phyloP scores from a whole-genome alignment of 2,329 filamentous ascomycete genomes.

The Keithomyces neogunnii region DNA sequence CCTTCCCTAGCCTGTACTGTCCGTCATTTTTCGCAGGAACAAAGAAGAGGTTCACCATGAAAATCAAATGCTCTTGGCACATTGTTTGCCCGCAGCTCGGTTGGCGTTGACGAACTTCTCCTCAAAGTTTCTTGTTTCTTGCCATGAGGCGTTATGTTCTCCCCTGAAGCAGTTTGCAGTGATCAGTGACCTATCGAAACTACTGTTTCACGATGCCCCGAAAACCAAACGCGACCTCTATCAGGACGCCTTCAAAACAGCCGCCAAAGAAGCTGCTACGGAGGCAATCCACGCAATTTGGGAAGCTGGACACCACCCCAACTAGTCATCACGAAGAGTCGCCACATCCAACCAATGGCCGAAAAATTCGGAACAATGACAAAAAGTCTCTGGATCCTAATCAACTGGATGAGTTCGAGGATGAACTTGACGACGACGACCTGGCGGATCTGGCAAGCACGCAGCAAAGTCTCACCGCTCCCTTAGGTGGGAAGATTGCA shows the following conservation, averaged over 20 bases:
- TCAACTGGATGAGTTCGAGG: conserved; percentile 12
- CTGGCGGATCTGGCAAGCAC: conserved; percentile 11
- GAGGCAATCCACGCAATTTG: conserved; percentile 14
- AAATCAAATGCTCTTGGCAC: too few relatives aligned
- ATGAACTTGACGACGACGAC: conserved; percentile 17
- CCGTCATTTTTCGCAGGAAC: too few relatives aligned
- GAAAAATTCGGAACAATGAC: neutral
- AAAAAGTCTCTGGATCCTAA: neutral
- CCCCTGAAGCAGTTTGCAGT: neutral
- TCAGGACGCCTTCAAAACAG: neutral
- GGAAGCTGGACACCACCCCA: conserved; percentile 25
- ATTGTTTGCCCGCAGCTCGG: too few relatives aligned
- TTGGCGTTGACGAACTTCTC: neutral
- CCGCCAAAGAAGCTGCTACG: conserved; percentile 7
- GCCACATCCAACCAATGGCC: neutral
- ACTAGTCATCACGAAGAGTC: conserved; percentile 17
- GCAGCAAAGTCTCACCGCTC: neutral
- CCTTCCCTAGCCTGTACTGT: too few relatives aligned
- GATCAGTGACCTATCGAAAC: neutral
- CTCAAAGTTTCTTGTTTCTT: neutral
- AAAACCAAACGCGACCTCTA: neutral
- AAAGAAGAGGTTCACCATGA: neutral
- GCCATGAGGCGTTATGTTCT: neutral
- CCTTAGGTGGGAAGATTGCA: conserved; percentile 8
- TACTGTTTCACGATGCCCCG: neutral